These are phyloP conservation scores for Suillus fuscotomentosus DNA, from an alignment of 768 basidiomycete species.

Conservation along the genomic window DNA sequence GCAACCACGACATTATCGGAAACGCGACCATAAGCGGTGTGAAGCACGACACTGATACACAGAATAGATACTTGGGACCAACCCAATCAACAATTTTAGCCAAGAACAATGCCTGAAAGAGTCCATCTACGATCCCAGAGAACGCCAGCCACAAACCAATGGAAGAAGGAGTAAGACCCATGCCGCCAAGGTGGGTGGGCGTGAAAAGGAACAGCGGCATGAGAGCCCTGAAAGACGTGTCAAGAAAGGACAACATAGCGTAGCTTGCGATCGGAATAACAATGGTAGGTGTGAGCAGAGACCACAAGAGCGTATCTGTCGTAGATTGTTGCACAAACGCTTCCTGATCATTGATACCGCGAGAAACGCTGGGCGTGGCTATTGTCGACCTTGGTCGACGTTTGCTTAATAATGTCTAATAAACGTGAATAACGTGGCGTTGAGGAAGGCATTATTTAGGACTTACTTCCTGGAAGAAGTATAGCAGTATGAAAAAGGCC, in stretches of 20 bases:
- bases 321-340: slow-evolving; percentile 1
- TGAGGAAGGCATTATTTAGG: neutral
- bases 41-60: slow-evolving; percentile 36
- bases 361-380: neutral
- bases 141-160: slow-evolving; percentile 40
- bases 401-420: slow-evolving; percentile 1
- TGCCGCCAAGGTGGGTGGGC: slow-evolving; percentile 41
- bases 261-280: slow-evolving; percentile 44
- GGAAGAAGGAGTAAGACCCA: slow-evolving; percentile 37
- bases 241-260: slow-evolving; percentile 39
- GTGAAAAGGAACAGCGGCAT: slow-evolving; percentile 46
- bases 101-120: slow-evolving; percentile 41
- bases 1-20: slow-evolving; percentile 44
- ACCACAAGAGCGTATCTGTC: slow-evolving; percentile 42
- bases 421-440: neutral
- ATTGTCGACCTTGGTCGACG: slow-evolving; percentile 15
- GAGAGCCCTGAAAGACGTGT: slow-evolving; percentile 38
- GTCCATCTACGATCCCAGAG: slow-evolving; percentile 37
- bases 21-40: slow-evolving; percentile 40
- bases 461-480: slow-evolving; percentile 32
- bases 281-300: slow-evolving; percentile 35
- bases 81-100: slow-evolving; percentile 37
- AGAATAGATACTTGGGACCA: slow-evolving; percentile 44
- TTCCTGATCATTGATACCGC: slow-evolving; percentile 6
- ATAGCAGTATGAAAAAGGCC: slow-evolving; percentile 15